phyloP scores from a whole-genome alignment of 2,329 filamentous ascomycete genomes.

The Cladosporium sp. region DNA sequence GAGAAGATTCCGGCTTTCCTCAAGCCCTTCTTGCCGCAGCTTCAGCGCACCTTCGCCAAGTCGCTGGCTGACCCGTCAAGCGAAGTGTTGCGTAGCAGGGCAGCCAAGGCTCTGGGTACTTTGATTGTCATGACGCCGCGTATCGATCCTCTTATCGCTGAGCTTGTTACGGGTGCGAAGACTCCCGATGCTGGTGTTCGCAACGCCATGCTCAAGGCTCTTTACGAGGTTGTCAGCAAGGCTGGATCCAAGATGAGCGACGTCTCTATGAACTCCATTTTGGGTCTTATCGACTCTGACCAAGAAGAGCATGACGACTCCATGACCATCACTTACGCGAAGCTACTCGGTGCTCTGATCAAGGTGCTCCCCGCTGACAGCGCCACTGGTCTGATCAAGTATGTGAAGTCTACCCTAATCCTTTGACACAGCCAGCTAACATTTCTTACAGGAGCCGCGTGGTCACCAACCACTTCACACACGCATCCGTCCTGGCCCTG shows the following conservation, averaged over 20 bases:
- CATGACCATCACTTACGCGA: slow-evolving; percentile 87
- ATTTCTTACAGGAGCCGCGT: slow-evolving; percentile 57
- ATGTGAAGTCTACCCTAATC: slow-evolving; percentile 19
- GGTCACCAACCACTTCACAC: slow-evolving; percentile 70
- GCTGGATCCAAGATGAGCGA: slow-evolving; percentile 95
- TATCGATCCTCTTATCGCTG: slow-evolving; percentile 87
- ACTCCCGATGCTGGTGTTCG: slow-evolving; percentile 82
- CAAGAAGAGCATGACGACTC: slow-evolving; percentile 64
- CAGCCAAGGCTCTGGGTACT: slow-evolving; percentile 90
- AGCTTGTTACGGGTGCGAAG: slow-evolving; percentile 93
- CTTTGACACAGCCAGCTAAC: neutral
- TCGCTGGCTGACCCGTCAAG: slow-evolving; percentile 90
- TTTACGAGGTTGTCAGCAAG: slow-evolving; percentile 95
- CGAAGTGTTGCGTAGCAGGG: slow-evolving; percentile 78
- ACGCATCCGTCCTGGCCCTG: slow-evolving; percentile 76
- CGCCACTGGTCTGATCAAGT: slow-evolving; percentile 58
- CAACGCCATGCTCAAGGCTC: slow-evolving; percentile 93
- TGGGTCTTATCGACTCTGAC: slow-evolving; percentile 84
- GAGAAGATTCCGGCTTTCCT: slow-evolving; percentile 95
- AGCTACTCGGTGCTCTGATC: slow-evolving; percentile 82
- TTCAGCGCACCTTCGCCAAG: slow-evolving; percentile 96
- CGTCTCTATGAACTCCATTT: slow-evolving; percentile 75
- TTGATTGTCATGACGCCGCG: slow-evolving; percentile 93
- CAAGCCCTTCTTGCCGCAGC: slow-evolving; percentile 93
- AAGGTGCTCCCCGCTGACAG: slow-evolving; percentile 76